A percentile compares a stretch with the other conserved stretches of the same genome.
Conservation (phyloP, 257 asterid genomes). For the Przewalskia tangutica region DNA sequence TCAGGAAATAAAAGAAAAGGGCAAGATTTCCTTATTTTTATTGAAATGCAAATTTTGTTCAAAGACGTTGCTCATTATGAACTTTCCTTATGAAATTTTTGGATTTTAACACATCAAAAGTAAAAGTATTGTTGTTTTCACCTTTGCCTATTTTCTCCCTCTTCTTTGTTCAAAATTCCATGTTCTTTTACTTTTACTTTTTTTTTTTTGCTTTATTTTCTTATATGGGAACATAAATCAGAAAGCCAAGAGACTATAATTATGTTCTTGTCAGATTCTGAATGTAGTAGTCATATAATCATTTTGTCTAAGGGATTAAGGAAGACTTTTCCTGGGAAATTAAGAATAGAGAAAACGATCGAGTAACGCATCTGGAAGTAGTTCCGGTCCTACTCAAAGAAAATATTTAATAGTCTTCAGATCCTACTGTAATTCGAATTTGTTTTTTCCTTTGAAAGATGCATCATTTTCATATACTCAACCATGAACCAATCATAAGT, state of each 20-base stretch:
- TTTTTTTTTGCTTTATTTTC: neutral
- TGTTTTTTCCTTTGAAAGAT: no score
- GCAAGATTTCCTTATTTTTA: slow-evolving; percentile 2
- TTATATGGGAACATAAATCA: neutral
- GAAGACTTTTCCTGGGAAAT: neutral
- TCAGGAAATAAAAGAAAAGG: neutral
- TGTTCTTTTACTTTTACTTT: neutral
- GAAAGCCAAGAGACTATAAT: neutral
- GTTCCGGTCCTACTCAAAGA: no score
- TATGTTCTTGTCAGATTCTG: neutral
- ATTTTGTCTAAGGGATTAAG: slow-evolving; percentile 1
- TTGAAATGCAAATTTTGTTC: neutral
- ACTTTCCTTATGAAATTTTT: neutral
- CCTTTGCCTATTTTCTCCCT: slow-evolving; percentile 16
- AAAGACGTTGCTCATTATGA: neutral
- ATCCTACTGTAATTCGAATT: no score
- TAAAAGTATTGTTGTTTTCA: slow-evolving; percentile 26
- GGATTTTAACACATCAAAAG: slow-evolving; percentile 25
- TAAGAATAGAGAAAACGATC: neutral
- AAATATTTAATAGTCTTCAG: no score
- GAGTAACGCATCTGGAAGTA: no score
- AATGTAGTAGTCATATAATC: neutral
- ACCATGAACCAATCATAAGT: no score
- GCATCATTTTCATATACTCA: no score
- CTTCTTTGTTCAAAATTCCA: slow-evolving; percentile 3